Evolutionary conservation across 768 basidiomycete genomes (phyloP), one percentile per base, ranked within the genome.

Genomic region (Leccinum ochraceum): DNA sequence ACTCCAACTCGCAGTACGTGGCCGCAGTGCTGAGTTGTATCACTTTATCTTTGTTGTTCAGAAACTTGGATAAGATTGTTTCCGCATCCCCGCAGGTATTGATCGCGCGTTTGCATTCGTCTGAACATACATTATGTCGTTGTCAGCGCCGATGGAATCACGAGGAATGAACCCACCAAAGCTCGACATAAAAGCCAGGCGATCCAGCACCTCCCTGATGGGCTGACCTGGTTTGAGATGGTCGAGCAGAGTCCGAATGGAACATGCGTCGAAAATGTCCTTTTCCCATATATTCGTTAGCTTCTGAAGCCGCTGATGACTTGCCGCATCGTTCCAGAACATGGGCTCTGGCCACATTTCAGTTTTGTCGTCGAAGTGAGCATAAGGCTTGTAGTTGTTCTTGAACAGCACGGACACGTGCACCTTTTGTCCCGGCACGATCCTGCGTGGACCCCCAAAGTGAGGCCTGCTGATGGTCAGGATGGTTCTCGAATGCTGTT

Each of bases 381-480:
- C 71, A 46, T 34, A 50, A 7, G 72, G 66, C 39, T 67, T 73
- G 62, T 74, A 74, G 28, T 74, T 66, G 49, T 62, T 59, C 61
- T 68, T 74, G 68, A 71, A 73, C 1, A 73, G 37, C 30, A 51
- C 73, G 1, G 72, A 75, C 7, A 74, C 68, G 53, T 73, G 72
- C n/a, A 74, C 66, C 46, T 67, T 75, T 46, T 74, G 73, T 14
- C 72, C 72, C 0, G 63, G 69, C 4, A 73, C 28, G 30, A 74
- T 74, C 34, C 54, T 64, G 14, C 73, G 68, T 4, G 69, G 64
- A 44, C 54, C 58, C 4, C 71, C 72, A 11, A 63, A 2, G 56
- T 75, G 73, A 8, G 73, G 72, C 9, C 73, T 74, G 34, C 3
- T 2, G 20, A 24, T 2, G 3, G 26, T 73, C 17, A 73, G 44